phyloP scores from a whole-genome alignment of 768 basidiomycete species.

The Pleurotus cornucopiae region DNA sequence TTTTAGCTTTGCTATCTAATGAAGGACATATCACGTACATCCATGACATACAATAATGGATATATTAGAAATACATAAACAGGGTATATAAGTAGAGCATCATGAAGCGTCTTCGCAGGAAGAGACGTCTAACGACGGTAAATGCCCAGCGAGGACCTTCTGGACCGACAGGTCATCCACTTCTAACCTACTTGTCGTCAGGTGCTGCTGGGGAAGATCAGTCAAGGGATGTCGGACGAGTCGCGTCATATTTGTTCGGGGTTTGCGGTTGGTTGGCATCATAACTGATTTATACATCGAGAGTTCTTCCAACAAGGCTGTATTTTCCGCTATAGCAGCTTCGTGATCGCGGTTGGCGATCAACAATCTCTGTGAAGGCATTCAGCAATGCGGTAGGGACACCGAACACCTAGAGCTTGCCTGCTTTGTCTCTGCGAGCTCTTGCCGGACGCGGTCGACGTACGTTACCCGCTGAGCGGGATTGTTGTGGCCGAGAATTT shows the following conservation, averaged over 20 bases:
- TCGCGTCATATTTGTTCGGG: constrained; percentile 50
- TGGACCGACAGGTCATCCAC: background rate
- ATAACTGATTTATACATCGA: constrained; percentile 58
- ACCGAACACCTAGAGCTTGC: constrained; percentile 37
- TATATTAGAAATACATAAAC: too few relatives aligned
- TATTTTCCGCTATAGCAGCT: constrained; percentile 33
- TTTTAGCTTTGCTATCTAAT: too few relatives aligned
- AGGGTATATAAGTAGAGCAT: too few relatives aligned
- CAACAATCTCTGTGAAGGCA: constrained; percentile 40
- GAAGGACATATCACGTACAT: too few relatives aligned
- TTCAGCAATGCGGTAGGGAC: background rate
- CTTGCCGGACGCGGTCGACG: constrained; percentile 76
- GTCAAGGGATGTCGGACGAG: constrained; percentile 45
- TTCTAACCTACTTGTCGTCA: background rate
- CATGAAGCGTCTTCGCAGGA: too few relatives aligned
- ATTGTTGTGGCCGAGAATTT: constrained; percentile 81
- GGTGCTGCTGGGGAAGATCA: constrained; percentile 28
- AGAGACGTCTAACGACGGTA: background rate
- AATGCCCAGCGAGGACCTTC: background rate
- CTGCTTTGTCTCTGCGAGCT: constrained; percentile 78
- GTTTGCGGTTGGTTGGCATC: constrained; percentile 44
- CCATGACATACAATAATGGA: too few relatives aligned
- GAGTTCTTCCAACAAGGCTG: constrained; percentile 48
- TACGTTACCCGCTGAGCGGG: constrained; percentile 85
- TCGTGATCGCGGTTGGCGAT: constrained; percentile 46